Evolutionary conservation across 345 rosid genomes (phyloP), one percentile per base, ranked within the genome.

Genomic region (Euphorbia peplus): DNA sequence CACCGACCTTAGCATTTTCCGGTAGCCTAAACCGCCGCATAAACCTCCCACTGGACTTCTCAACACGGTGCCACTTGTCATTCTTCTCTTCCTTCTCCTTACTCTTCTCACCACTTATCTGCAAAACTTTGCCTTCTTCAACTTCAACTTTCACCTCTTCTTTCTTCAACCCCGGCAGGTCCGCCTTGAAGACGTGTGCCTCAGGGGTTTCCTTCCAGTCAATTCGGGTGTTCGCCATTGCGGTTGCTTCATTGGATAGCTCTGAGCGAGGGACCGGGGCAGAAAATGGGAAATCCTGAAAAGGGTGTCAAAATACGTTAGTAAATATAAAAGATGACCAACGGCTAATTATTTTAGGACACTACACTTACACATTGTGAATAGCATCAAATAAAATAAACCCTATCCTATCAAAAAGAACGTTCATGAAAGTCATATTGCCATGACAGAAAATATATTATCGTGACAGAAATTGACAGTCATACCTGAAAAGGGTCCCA

Each of bases 401-500:
- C n/a, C n/a, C n/a, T n/a, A n/a, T n/a, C n/a, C n/a, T n/a, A n/a
- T n/a, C n/a, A n/a, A n/a, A n/a, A n/a, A n/a, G n/a, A n/a, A n/a
- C n/a, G n/a, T n/a, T n/a, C n/a, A n/a, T n/a, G n/a, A n/a, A n/a
- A n/a, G n/a, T n/a, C n/a, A n/a, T n/a, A n/a, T n/a, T n/a, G n/a
- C n/a, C n/a, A n/a, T n/a, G n/a, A n/a, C n/a, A n/a, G n/a, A n/a
- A n/a, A n/a, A n/a, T n/a, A n/a, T n/a, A n/a, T n/a, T n/a, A n/a
- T n/a, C n/a, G n/a, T n/a, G n/a, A n/a, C n/a, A n/a, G n/a, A n/a
- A n/a, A n/a, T n/a, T n/a, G n/a, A n/a, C n/a, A n/a, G n/a, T n/a
- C n/a, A n/a, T n/a, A n/a, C 70, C 16, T 52, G 30, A 21, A 66
- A 66, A 8, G 70, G 70, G 18, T 66, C 70, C 70, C 70, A 66